Evolutionary conservation across 805 yeast species (phyloP), one percentile per base, ranked within the genome.

Genomic region (Nakazawaea siamensis): DNA sequence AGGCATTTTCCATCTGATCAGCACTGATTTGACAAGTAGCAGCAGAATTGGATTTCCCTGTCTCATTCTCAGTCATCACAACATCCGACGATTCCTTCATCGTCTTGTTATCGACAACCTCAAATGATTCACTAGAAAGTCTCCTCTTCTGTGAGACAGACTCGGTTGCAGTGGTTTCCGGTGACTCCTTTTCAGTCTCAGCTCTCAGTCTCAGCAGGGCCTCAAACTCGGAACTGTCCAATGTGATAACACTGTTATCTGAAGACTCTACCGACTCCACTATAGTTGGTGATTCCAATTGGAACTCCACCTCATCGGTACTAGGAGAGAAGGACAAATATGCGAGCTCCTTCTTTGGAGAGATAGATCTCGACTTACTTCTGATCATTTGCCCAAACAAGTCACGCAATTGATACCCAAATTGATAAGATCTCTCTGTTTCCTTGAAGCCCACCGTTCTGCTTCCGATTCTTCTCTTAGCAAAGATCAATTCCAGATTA

Each of bases 311-410:
- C 19, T 73, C 76, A 31, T 73, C 73, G 16, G 76, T 73, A 28
- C 78, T 68, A 1, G 87, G 87, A 29, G 82, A 69, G 43, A 92
- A 81, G 1, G 97, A 92, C 45, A 92, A 64, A 51, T 82, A 90
- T 0, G 95, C 96, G 42, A 92, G 62, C 43, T 86, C 94, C 46
- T 76, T 76, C 20, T 74, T 72, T 0, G 98, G 98, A 4, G 79
- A 73, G 3, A 90, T 85, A 45, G 81, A 77, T 39, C 85, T 62
- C 18, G 64, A 54, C 6, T 63, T 51, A 0, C 86, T 69, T 39
- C 70, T 68, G 8, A 84, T 77, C 80, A 87, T 73, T 35, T 77
- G 78, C 21, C 60, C 44, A 51, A 83, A 92, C 27, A 92, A 60
- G 27, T 70, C 73, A 39, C 82, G 71, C 32, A 92, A 64, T 34